Evolutionary conservation across 2,329 filamentous ascomycete genomes (phyloP), one percentile per base, ranked within the genome.

Genomic region (Aspergillus sp.): DNA sequence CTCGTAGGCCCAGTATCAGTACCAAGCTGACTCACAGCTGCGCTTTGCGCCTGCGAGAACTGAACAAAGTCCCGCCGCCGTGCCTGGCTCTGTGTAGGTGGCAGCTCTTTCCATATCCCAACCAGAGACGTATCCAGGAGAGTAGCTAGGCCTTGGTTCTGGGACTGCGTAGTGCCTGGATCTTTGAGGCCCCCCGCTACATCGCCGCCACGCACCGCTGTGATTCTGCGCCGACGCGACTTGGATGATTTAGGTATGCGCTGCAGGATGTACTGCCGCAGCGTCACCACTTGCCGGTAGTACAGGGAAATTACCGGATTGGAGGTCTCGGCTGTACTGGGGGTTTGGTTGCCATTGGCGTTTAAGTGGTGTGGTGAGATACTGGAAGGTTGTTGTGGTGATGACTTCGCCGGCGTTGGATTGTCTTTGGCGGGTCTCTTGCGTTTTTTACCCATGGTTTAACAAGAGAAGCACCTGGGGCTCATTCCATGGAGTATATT

Each of bases 61-160:
- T 77, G 77, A 27, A 78, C 71, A 78, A 86, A 88, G 64, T 85
- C 80, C 61, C 82, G 76, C 73, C 80, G 80, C 41, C 83, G 79
- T 17, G 70, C 63, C 22, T 70, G 62, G 51, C 73, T 67, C 45
- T 69, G 63, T 13, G 65, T 65, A 33, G 66, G 61, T 19, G 64
- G 70, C 6, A 69, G 63, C 19, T 75, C 65, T 50, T 75, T 72
- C 34, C 72, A 49, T 51, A 81, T 72, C 34, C 88, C 89, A 41
- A 96, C 82, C 15, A 95, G 72, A 1, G 86, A 87, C 1, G 81
- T 82, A 73, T 95, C 90, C 34, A 96, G 83, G 24, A 93, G 73
- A 2, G 70, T 69, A 4, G 78, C 80, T 11, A 93, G 61, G 27
- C 54, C 49, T 33, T 55, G 54, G 33, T 33, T 40, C 19, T 46